Evolutionary conservation across 208 protist species (phyloP).

Genomic region (Leishmania mexicana): DNA sequence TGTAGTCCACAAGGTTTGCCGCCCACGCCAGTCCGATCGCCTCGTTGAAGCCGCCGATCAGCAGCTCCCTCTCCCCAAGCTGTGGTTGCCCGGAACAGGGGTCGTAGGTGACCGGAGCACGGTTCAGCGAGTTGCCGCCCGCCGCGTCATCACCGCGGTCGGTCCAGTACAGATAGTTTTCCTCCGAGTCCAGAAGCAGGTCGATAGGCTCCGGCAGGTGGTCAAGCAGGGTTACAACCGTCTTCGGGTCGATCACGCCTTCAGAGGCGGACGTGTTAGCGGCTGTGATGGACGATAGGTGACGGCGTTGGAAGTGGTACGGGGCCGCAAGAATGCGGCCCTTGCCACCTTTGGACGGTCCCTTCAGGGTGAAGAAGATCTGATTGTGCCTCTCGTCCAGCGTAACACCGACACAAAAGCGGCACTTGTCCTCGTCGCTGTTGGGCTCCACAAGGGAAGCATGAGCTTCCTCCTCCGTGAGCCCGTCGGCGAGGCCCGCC

Average conservation of each 20-base stretch:
- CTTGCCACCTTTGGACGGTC: constrained; percentile 38
- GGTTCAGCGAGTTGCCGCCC: constrained; percentile 49
- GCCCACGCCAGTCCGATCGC: constrained; percentile 49
- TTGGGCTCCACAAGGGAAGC: constrained; percentile 22
- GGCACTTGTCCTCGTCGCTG: constrained; percentile 35
- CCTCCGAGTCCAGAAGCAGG: constrained; percentile 35
- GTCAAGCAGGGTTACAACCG: constrained; percentile 27
- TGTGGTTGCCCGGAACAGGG: constrained; percentile 14
- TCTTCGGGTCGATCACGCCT: constrained; percentile 36
- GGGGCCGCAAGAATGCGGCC: constrained; percentile 42
- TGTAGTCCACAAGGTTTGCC: constrained; percentile 19
- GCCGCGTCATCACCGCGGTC: constrained; percentile 36
- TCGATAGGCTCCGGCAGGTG: constrained; percentile 51
- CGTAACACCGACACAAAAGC: constrained; percentile 46
- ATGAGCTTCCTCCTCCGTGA: constrained; percentile 9
- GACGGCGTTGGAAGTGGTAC: constrained; percentile 39
- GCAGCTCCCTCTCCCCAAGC: constrained; percentile 31
- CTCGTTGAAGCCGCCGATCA: constrained; percentile 43
- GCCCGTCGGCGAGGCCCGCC: constrained; percentile 13
- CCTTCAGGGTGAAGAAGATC: constrained; percentile 53
- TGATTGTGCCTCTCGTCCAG: constrained; percentile 46
- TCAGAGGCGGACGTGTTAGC: constrained; percentile 26
- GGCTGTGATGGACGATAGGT: constrained; percentile 26
- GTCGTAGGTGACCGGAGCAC: constrained; percentile 30
- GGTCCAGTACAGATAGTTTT: constrained; percentile 48